Base-by-base conservation (phyloP, 2,329 filamentous ascomycete species). In the Apiospora aurea region DNA sequence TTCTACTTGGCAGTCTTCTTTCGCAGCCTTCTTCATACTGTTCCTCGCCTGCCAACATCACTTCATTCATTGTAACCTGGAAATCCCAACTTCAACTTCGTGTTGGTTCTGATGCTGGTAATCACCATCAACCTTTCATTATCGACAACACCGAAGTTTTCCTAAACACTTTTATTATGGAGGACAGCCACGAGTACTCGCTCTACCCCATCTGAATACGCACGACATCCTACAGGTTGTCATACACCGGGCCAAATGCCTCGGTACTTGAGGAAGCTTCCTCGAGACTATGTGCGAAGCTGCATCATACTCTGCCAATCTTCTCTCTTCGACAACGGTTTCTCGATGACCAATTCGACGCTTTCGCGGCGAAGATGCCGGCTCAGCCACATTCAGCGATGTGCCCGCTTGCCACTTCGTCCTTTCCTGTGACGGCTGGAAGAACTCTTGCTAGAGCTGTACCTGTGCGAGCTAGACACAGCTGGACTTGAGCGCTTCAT, bases 401-500 rank as follows among this genome's bases (percentile, higher is more conserved):
- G 34, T 16, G n/a, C 34, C 57, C 57, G 34, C 57, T 64, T 64
- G 34, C 57, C 57, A 41, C 21, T 38, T n/a, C 57, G 57, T 21
- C 57, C 57, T 41, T 64, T 64, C 18, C 21, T 41, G n/a, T 64
- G 57, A 13, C 57, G 57, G 16, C 57, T 41, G 34, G 57, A 41
- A n/a, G 57, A 64, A 18, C 29, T 64, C 57, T 64, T 64, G 18
- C 57, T 64, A 13, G 57, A 64, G 38, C 34, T 64, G 34, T 64
- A 34, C 57, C 57, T 41, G 34, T 64, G 57, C 57, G 57, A 64
- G n/a, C 49, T 51, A 41, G 34, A 21, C 26, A 61, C 34, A 18
- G 26, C 34, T 4, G 57, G 8, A 6, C 57, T 34, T n/a, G 57
- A 38, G 57, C 57, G 57, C 41, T 64, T 64, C 57, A 64, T 64